phyloP scores from a whole-genome alignment of 2,329 filamentous ascomycete species.

The Ceratocystis eucalypticola region DNA sequence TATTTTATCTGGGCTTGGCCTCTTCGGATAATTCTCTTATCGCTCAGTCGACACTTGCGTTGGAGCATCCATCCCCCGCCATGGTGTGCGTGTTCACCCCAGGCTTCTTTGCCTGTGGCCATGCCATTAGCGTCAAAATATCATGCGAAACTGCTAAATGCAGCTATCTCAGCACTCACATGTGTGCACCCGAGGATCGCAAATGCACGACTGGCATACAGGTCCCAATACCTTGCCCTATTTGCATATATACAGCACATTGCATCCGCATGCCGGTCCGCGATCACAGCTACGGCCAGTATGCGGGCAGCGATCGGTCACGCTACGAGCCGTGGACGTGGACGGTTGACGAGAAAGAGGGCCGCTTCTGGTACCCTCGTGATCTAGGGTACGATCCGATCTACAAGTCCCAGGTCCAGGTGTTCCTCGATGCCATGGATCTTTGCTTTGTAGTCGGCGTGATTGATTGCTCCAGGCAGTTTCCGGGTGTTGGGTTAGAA shows the following conservation, averaged over 20 bases:
- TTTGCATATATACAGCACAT: background rate
- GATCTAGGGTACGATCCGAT: background rate
- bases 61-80: background rate
- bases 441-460: slow-evolving; percentile 8
- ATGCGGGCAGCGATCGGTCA: background rate
- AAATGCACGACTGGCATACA: background rate
- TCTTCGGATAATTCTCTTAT: no score
- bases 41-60: background rate
- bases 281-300: background rate
- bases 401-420: background rate
- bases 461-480: background rate
- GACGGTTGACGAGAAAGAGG: background rate
- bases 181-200: background rate
- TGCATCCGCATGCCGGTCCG: background rate
- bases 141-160: background rate
- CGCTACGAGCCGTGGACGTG: slow-evolving; percentile 6
- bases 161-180: slow-evolving; percentile 3
- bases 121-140: slow-evolving; percentile 2
- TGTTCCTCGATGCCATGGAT: slow-evolving; percentile 7
- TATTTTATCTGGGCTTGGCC: no score
- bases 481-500: background rate
- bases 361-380: slow-evolving; percentile 1
- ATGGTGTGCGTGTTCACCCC: slow-evolving; percentile 7
- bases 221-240: background rate
- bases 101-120: slow-evolving; percentile 9